A percentile compares a stretch with the other conserved stretches of the same genome.
These are phyloP conservation scores for Fusarium nodosum DNA, from an alignment of 2,329 filamentous ascomycete genomes.

Conservation along the genomic window DNA sequence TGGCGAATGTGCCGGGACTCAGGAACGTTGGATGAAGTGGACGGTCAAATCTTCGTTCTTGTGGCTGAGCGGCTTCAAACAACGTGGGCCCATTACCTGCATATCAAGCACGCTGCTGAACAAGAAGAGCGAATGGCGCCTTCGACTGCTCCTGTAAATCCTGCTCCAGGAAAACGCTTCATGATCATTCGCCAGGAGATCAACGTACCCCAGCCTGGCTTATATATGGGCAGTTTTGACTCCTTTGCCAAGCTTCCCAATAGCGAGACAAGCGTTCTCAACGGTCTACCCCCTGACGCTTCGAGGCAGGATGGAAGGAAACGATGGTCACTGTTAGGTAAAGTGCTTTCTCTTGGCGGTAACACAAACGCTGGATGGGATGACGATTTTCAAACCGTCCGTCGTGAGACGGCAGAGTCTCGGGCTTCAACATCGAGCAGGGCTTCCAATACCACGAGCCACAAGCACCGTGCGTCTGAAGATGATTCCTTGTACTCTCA, in stretches of 20 bases:
- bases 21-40: conserved; percentile 73
- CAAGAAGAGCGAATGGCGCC: conserved; percentile 67
- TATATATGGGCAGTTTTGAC: conserved; percentile 65
- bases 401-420: conserved; percentile 64
- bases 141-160: conserved; percentile 84
- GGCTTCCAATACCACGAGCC: conserved; percentile 49
- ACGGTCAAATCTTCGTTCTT: conserved; percentile 77
- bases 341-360: conserved; percentile 64
- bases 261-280: conserved; percentile 43
- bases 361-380: conserved; percentile 50
- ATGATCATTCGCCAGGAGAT: conserved; percentile 88
- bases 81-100: conserved; percentile 84
- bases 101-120: conserved; percentile 77
- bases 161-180: conserved; percentile 86
- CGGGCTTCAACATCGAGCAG: conserved; percentile 55
- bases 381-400: conserved; percentile 64
- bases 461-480: conserved; percentile 60
- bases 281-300: conserved; percentile 46
- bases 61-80: conserved; percentile 77
- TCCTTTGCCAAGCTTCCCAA: conserved; percentile 54
- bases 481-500: conserved; percentile 68
- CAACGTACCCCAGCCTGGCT: conserved; percentile 61
- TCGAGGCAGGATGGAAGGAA: conserved; percentile 65
- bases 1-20: conserved; percentile 88
- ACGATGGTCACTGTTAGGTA: conserved; percentile 74